phyloP scores from a whole-genome alignment of 75 land plant species.

The Pseudotsuga menziesii region DNA sequence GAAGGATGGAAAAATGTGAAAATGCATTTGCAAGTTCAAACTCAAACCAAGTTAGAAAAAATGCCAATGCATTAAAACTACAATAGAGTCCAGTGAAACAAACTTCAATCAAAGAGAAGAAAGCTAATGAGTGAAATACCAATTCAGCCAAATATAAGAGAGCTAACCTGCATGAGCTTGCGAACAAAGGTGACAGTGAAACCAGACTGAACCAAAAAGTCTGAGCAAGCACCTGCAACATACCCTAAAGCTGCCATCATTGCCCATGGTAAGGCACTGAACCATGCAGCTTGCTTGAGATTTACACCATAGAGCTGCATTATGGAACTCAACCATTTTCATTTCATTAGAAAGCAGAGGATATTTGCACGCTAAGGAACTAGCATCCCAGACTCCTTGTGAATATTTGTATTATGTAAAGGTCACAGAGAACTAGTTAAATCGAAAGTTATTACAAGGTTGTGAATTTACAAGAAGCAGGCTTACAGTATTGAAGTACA shows the following conservation, averaged over 20 bases:
- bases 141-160: not conserved
- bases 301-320: constrained; percentile 83
- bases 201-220: constrained; percentile 56
- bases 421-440: not conserved
- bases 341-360: constrained; percentile 9
- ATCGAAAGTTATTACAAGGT: not conserved
- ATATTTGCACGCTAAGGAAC: constrained; percentile 5
- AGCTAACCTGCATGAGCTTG: constrained; percentile 89
- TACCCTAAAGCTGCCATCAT: constrained; percentile 89
- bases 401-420: too few relatives aligned
- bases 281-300: constrained; percentile 95
- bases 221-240: constrained; percentile 76
- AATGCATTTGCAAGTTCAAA: not conserved
- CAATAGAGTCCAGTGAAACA: not conserved
- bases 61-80: not conserved
- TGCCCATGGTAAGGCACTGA: constrained; percentile 97
- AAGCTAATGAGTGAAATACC: not conserved
- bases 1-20: not conserved
- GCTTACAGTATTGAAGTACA: constrained; percentile 83
- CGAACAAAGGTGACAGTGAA: constrained; percentile 62
- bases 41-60: not conserved
- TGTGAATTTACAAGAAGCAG: not conserved
- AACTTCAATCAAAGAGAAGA: not conserved
- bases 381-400: too few relatives aligned
- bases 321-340: not conserved